Evolutionary conservation across 2,329 filamentous ascomycete genomes (phyloP).

Genomic region (Fusarium foetens): DNA sequence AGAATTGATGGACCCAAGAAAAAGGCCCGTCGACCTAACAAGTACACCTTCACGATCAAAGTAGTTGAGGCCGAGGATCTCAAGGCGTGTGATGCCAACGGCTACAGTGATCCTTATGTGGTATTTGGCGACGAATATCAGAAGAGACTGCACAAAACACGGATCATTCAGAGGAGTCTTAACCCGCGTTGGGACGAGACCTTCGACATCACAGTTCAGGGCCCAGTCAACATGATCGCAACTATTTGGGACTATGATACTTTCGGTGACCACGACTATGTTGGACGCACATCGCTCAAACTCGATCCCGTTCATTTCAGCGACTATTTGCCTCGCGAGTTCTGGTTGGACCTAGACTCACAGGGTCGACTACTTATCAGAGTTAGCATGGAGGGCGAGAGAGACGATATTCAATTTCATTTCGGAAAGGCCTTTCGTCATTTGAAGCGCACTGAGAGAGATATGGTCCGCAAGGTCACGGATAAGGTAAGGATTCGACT

Average conservation of each 20-base stretch:
- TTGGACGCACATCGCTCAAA: slow-evolving; percentile 95
- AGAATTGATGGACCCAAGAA: slow-evolving; percentile 77
- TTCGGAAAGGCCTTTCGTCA: slow-evolving; percentile 97
- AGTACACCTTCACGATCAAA: slow-evolving; percentile 98
- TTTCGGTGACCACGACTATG: slow-evolving; percentile 96
- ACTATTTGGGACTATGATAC: slow-evolving; percentile 99
- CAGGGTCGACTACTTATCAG: slow-evolving; percentile 89
- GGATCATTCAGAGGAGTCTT: slow-evolving; percentile 87
- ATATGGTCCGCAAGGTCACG: slow-evolving; percentile 98
- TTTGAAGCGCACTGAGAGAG: slow-evolving; percentile 92
- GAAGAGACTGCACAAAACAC: slow-evolving; percentile 93
- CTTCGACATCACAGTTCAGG: slow-evolving; percentile 92
- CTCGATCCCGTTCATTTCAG: slow-evolving; percentile 98
- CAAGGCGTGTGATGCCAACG: slow-evolving; percentile 96
- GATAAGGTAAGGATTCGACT: slow-evolving; percentile 77
- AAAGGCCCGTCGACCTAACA: slow-evolving; percentile 74
- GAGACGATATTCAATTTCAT: slow-evolving; percentile 98
- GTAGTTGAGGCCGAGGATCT: slow-evolving; percentile 97
- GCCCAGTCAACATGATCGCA: slow-evolving; percentile 91
- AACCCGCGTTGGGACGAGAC: slow-evolving; percentile 98
- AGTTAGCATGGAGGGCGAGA: slow-evolving; percentile 98
- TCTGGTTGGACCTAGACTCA: slow-evolving; percentile 97
- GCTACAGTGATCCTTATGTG: slow-evolving; percentile 94
- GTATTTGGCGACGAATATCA: slow-evolving; percentile 98
- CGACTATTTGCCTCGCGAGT: slow-evolving; percentile 94